Evolutionary conservation across 1,139 yeast genomes (phyloP).

Genomic region (Debaryomyces robertsiae): DNA sequence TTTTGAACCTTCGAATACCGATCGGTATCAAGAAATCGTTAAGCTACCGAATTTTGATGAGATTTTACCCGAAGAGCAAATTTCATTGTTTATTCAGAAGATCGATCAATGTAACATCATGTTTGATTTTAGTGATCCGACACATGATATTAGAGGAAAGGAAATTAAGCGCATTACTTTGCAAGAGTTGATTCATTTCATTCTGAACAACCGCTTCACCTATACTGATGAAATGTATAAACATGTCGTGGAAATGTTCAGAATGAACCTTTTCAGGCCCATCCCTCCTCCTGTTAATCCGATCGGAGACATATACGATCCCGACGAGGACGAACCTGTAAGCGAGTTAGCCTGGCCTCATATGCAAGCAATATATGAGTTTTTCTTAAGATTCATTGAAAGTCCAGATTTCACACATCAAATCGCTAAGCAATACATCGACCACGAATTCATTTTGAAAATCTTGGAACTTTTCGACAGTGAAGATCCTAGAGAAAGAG

Average conservation of each 20-base stretch:
- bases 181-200: constrained; percentile 86
- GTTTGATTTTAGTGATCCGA: constrained; percentile 93
- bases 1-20: constrained; percentile 76
- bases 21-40: constrained; percentile 66
- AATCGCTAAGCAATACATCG: constrained; percentile 89
- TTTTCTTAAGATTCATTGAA: constrained; percentile 88
- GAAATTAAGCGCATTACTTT: constrained; percentile 86
- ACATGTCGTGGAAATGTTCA: constrained; percentile 88
- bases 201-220: constrained; percentile 76
- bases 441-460: constrained; percentile 81
- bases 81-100: constrained; percentile 79
- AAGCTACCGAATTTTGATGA: constrained; percentile 89
- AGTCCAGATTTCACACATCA: constrained; percentile 94
- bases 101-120: constrained; percentile 93
- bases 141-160: constrained; percentile 88
- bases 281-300: constrained; percentile 99
- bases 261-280: constrained; percentile 85
- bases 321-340: constrained; percentile 98
- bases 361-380: constrained; percentile 95
- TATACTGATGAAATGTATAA: constrained; percentile 90
- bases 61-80: constrained; percentile 83
- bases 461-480: constrained; percentile 89
- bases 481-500: constrained; percentile 96
- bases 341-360: constrained; percentile 98
- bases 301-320: constrained; percentile 92